Percentiles rank a stretch among this genome's conserved stretches.
Evolutionary conservation across 2,329 filamentous ascomycete species (phyloP).

Genomic region (Albifimbria verrucaria): DNA sequence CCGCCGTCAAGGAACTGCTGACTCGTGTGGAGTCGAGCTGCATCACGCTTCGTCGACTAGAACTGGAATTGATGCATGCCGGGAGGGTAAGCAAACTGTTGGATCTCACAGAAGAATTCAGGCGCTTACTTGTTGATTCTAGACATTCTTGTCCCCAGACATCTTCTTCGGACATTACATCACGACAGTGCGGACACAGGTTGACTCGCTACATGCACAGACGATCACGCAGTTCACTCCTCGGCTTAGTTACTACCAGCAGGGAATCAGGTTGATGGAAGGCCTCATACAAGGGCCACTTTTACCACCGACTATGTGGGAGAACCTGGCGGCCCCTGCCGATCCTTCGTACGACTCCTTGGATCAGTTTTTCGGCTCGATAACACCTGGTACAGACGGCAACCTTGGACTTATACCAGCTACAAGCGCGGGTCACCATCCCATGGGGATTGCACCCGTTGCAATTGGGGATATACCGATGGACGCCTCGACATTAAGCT

Average conservation of each 20-base stretch:
- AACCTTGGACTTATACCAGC: conserved; percentile 10
- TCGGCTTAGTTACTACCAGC: conserved; percentile 39
- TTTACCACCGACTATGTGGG: conserved; percentile 5
- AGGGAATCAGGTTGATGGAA: conserved; percentile 38
- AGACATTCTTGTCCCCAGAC: conserved; percentile 34
- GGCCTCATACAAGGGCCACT: conserved; percentile 26
- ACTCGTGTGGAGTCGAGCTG: conserved; percentile 31
- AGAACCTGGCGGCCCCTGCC: conserved; percentile 4
- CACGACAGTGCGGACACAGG: conserved; percentile 35
- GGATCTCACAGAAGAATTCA: neutral
- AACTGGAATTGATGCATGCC: conserved; percentile 48
- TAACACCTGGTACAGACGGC: conserved; percentile 8
- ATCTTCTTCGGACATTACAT: conserved; percentile 40
- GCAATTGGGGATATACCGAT: conserved; percentile 4
- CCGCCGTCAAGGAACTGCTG: conserved; percentile 31
- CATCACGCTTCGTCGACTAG: conserved; percentile 42
- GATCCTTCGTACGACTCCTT: conserved; percentile 10
- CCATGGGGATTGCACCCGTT: conserved; percentile 2
- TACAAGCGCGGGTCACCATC: conserved; percentile 9
- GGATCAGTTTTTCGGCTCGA: conserved; percentile 16
- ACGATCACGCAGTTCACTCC: conserved; percentile 14
- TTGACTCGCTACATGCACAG: conserved; percentile 40
- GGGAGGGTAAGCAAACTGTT: conserved; percentile 41
- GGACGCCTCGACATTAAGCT: conserved; percentile 10
- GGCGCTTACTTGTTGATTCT: conserved; percentile 11